Percentiles rank a stretch among this genome's conserved stretches.
Evolutionary conservation across 495 filamentous ascomycete species (phyloP).

Genomic region (Neurospora sp.): DNA sequence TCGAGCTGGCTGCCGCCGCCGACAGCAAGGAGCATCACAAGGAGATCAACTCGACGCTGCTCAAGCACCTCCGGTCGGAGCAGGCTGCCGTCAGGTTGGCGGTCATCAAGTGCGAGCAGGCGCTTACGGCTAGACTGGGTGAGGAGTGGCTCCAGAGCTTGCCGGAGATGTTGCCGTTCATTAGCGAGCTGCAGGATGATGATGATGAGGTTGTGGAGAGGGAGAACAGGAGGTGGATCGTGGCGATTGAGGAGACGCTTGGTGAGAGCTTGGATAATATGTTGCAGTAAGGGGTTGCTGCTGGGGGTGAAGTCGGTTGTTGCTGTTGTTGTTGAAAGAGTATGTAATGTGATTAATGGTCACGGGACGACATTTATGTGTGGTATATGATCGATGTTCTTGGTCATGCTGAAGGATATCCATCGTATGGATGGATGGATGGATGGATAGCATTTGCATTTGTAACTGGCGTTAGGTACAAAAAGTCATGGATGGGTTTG

Average conservation of each 20-base stretch:
- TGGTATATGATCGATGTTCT: not conserved
- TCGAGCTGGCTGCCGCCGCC: slow-evolving; percentile 67
- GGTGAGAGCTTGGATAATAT: slow-evolving; percentile 84
- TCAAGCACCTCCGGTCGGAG: slow-evolving; percentile 67
- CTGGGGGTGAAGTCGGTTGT: not conserved
- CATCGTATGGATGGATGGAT: not conserved
- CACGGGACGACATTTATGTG: not conserved
- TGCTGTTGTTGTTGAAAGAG: not conserved
- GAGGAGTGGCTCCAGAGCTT: slow-evolving; percentile 87
- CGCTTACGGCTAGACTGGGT: slow-evolving; percentile 64
- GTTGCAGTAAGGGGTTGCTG: slow-evolving; percentile 50
- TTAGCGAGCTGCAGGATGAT: slow-evolving; percentile 90
- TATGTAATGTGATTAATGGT: not conserved
- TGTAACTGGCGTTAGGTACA: not conserved
- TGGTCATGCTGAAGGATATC: not conserved
- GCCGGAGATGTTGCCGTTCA: slow-evolving; percentile 90
- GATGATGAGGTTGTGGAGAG: slow-evolving; percentile 86
- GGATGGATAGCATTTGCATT: not conserved
- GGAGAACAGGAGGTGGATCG: slow-evolving; percentile 79
- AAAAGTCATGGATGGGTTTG: not conserved
- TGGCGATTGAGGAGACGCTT: slow-evolving; percentile 72
- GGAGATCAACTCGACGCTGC: slow-evolving; percentile 63
- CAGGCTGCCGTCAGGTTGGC: slow-evolving; percentile 57
- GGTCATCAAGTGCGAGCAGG: slow-evolving; percentile 68
- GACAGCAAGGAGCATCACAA: slow-evolving; percentile 84